A percentile compares a stretch with the other conserved stretches of the same genome.
Conservation (phyloP, 176 grass and related monocot species). For the Elymus sibiricus region DNA sequence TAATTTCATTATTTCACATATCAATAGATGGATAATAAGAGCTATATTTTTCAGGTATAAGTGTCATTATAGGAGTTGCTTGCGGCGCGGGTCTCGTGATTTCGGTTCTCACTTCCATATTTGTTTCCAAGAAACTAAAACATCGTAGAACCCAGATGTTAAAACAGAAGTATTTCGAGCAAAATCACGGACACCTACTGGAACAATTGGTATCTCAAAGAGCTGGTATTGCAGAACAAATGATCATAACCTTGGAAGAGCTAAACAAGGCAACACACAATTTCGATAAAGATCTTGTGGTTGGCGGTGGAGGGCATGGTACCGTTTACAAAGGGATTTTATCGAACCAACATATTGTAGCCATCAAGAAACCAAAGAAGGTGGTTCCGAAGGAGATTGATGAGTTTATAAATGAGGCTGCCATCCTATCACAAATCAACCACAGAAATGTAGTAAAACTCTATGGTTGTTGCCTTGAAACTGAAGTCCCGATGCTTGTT, state of each 20-base stretch:
- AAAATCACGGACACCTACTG: background rate
- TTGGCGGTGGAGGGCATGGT: background rate
- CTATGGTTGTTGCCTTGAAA: background rate
- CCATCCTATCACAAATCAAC: no score
- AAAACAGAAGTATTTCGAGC: background rate
- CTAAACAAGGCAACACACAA: background rate
- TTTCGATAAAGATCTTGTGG: background rate
- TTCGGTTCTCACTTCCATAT: background rate
- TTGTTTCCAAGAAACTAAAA: background rate
- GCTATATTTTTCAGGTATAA: background rate
- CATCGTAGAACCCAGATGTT: background rate
- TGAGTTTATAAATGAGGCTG: no score
- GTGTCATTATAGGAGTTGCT: background rate
- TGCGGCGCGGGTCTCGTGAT: background rate
- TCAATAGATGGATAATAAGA: no score
- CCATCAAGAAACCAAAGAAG: no score
- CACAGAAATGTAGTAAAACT: background rate
- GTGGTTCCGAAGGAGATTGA: no score
- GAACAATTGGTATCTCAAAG: background rate
- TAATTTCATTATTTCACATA: no score
- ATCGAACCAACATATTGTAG: no score
- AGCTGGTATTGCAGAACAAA: background rate
- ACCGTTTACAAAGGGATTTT: background rate
- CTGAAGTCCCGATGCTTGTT: background rate
- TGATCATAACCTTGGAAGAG: background rate